These are phyloP conservation scores for Ilyonectria robusta DNA, from an alignment of 2,329 filamentous ascomycete species.

Conservation along the genomic window DNA sequence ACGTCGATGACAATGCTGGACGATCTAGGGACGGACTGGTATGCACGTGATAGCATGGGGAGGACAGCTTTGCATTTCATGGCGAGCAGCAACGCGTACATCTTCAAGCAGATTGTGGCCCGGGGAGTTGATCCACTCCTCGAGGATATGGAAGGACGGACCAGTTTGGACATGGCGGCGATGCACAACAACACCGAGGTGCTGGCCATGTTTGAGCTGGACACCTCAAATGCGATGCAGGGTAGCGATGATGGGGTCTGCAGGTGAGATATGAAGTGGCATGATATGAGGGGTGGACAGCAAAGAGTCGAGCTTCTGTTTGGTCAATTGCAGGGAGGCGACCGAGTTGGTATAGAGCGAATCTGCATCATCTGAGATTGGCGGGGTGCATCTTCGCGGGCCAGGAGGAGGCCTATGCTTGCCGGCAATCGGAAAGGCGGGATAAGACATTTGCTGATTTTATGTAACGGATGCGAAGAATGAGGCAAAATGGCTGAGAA, in stretches of 20 bases:
- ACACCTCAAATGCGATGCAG: neutral
- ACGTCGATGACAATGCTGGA: constrained; percentile 21
- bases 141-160: constrained; percentile 35
- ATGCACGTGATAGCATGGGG: constrained; percentile 25
- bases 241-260: neutral
- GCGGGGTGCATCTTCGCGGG: constrained; percentile 30
- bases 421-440: constrained; percentile 13
- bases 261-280: neutral
- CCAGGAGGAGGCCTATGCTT: too few relatives aligned
- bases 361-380: constrained; percentile 46
- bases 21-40: constrained; percentile 34
- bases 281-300: constrained; percentile 8
- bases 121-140: constrained; percentile 29
- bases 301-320: constrained; percentile 13
- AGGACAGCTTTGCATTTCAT: constrained; percentile 33
- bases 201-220: constrained; percentile 31
- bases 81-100: neutral
- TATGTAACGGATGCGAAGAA: neutral
- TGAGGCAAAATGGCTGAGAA: neutral
- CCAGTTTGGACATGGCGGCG: constrained; percentile 30
- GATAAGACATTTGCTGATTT: neutral
- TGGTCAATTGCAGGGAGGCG: constrained; percentile 28
- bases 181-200: constrained; percentile 15
- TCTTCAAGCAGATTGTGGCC: constrained; percentile 25
- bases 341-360: constrained; percentile 19